Evolutionary conservation across 306 rosid genomes (phyloP), one percentile per base, ranked within the genome.

Genomic region (Medicago ruthenica): DNA sequence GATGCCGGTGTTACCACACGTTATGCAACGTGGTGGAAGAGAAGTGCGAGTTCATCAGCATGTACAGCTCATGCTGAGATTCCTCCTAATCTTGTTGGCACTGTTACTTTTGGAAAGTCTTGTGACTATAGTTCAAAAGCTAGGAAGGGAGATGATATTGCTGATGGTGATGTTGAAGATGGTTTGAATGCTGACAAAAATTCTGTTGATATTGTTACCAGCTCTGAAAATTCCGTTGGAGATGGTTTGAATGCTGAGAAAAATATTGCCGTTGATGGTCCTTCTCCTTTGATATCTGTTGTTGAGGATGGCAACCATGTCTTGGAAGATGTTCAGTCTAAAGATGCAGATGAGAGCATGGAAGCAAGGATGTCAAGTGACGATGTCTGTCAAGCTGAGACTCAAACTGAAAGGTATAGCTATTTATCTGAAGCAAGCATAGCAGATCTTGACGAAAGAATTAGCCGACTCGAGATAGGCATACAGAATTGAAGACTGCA

Each of bases 371-470:
- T 48, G 24, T 37, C 63, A 5, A 36, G 5, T 37, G 48, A 67
- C 17, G 9, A 15, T 17, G 63, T 20, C 55, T 20, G 39, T 48
- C 16, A 11, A 16, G 17, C n/a, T n/a, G 71, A 13, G 15, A 21
- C 9, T 67, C 20, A 48, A 68, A 40, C 13, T 48, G 76, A 50
- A 60, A 62, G 67, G 6, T 11, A 50, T 48, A 21, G 14, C 7
- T 14, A 3, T 80, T 39, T 15, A 67, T 74, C 24, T 36, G 71
- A 70, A 44, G 41, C 4, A 15, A 39, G 40, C 7, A 6, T 21
- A 4, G 24, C 2, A 18, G 61, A 75, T 7, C 77, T 81, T 69
- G 61, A 75, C 18, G 12, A 40, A 18, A 69, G 76, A 81, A 61
- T 81, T 8, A 68, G 71, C 31, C 71, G 22, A 13, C 67, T 75